Conservation (phyloP, 345 rosid species). For the Eucalyptus fibrosa region DNA sequence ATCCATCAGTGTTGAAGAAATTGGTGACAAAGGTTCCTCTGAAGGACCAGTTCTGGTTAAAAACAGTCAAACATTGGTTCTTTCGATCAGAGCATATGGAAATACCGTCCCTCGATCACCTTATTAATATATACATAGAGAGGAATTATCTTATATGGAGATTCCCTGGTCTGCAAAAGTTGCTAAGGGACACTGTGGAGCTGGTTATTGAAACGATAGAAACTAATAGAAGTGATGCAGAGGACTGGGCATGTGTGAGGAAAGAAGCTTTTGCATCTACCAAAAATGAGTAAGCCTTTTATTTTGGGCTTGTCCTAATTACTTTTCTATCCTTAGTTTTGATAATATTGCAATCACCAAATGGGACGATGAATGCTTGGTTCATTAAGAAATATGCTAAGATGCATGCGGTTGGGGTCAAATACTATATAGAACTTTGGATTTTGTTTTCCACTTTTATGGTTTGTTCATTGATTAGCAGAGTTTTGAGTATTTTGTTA, state of each 20-base stretch:
- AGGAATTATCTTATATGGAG: slow-evolving; percentile 81
- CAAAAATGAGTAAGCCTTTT: slow-evolving; percentile 61
- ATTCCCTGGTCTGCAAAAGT: slow-evolving; percentile 76
- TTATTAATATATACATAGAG: slow-evolving; percentile 64
- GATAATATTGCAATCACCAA: neutral
- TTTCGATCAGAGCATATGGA: slow-evolving; percentile 53
- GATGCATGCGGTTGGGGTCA: neutral
- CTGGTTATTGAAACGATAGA: slow-evolving; percentile 44
- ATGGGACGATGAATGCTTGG: neutral
- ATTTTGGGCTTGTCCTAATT: neutral
- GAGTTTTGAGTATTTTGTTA: neutral
- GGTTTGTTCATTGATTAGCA: neutral
- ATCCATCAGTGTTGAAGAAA: slow-evolving; percentile 65
- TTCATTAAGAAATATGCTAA: neutral
- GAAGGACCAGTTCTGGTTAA: slow-evolving; percentile 66
- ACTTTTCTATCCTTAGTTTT: neutral
- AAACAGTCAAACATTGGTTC: slow-evolving; percentile 45
- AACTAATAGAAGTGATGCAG: slow-evolving; percentile 33
- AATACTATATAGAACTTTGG: neutral
- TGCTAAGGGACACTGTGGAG: slow-evolving; percentile 46
- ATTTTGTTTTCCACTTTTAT: neutral
- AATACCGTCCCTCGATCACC: slow-evolving; percentile 67
- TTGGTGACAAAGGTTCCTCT: slow-evolving; percentile 73
- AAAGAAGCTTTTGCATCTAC: slow-evolving; percentile 73
- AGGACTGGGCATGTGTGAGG: slow-evolving; percentile 68